A percentile compares a stretch with the other conserved stretches of the same genome.
Conservation (phyloP, 306 rosid species). For the Dryas octopetala region DNA sequence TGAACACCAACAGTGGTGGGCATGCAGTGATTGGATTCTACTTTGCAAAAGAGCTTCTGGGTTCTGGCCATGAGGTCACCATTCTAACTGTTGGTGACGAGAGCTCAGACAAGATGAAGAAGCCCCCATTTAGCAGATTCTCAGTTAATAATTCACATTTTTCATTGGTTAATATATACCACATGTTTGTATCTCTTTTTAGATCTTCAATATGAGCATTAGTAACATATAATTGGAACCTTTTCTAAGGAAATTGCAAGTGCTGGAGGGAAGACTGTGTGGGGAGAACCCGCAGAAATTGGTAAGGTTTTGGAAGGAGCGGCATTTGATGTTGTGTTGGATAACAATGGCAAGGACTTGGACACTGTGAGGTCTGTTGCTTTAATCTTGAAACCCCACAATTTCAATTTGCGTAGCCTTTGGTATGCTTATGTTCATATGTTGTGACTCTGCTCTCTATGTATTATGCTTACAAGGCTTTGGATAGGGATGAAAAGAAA, state of each 20-base stretch:
- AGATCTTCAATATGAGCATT: conserved; percentile 22
- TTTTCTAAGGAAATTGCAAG: conserved; percentile 68
- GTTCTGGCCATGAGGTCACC: conserved; percentile 70
- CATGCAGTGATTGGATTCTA: conserved; percentile 90
- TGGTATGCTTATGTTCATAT: not conserved
- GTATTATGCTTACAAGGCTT: too few relatives aligned
- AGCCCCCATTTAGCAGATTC: conserved; percentile 88
- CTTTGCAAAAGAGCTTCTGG: conserved; percentile 84
- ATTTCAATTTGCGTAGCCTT: not conserved
- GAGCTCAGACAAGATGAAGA: conserved; percentile 82
- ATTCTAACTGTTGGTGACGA: conserved; percentile 85
- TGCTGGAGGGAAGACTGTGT: conserved; percentile 76
- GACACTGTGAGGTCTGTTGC: conserved; percentile 65
- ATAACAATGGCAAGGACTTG: conserved; percentile 94
- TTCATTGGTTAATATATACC: not conserved
- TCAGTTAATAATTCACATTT: conserved; percentile 44
- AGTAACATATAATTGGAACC: not conserved
- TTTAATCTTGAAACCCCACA: conserved; percentile 2
- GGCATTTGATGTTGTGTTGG: conserved; percentile 84
- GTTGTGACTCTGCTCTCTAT: not conserved
- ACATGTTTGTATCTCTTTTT: not conserved
- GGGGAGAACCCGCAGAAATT: conserved; percentile 82
- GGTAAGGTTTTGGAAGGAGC: conserved; percentile 64
- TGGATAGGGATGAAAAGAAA: not conserved
- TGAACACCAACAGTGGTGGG: conserved; percentile 82